Conservation (phyloP, 2,329 filamentous ascomycete species). For the Fusarium paranaense region DNA sequence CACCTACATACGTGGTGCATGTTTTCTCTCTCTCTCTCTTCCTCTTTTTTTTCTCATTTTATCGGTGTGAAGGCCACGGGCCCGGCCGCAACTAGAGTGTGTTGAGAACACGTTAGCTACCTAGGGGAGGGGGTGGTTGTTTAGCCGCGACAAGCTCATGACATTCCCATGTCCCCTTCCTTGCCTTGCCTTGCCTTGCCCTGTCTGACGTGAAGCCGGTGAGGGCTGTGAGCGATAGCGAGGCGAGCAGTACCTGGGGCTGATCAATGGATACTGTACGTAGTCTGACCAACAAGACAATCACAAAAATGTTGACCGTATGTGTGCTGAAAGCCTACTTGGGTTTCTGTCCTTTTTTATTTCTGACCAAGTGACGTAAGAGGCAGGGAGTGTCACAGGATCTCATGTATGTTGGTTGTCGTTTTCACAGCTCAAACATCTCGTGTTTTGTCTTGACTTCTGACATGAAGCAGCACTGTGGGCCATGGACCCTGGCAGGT, state of each 20-base stretch:
- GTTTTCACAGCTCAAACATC: constrained; percentile 18
- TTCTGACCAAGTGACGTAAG: constrained; percentile 12
- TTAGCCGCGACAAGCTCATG: constrained; percentile 5
- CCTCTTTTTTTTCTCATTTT: background rate
- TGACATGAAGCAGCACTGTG: constrained; percentile 26
- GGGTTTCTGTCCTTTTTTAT: background rate
- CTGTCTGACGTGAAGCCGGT: background rate
- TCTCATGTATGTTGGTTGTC: constrained; percentile 30
- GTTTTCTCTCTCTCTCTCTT: background rate
- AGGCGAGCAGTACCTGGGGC: background rate
- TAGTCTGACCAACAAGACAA: background rate
- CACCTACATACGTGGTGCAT: constrained; percentile 5
- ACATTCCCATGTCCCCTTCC: background rate
- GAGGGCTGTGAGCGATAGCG: background rate
- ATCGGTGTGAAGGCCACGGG: constrained; percentile 1
- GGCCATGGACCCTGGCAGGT: constrained; percentile 21
- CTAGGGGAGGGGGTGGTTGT: constrained; percentile 3
- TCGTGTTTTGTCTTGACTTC: constrained; percentile 32
- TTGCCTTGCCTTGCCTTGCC: background rate
- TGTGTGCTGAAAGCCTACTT: background rate
- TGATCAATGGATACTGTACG: background rate
- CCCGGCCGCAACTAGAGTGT: constrained; percentile 30
- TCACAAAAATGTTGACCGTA: background rate
- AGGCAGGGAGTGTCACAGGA: constrained; percentile 13
- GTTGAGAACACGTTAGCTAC: constrained; percentile 9